Evolutionary conservation across 192 early-diverging fungal species (phyloP).

Genomic region (Rhizophagus clarus): DNA sequence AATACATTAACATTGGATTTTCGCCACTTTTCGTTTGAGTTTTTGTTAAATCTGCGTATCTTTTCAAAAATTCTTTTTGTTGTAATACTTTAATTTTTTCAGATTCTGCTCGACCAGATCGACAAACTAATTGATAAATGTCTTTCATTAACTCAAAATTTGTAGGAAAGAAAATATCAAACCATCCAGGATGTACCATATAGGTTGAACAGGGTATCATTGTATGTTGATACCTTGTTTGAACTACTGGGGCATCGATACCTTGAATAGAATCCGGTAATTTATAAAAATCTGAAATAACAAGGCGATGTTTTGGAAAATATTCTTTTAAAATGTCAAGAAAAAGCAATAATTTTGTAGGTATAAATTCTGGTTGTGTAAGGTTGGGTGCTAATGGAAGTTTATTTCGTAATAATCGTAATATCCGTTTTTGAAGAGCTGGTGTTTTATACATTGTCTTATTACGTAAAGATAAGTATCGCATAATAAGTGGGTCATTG

Average conservation of each 20-base stretch:
- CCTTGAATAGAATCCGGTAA: constrained; percentile 86
- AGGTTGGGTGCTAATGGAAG: constrained; percentile 89
- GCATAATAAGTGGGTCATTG: constrained; percentile 73
- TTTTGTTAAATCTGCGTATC: constrained; percentile 73
- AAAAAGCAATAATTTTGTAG: constrained; percentile 78
- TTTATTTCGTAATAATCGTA: constrained; percentile 55
- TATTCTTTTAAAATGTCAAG: constrained; percentile 73
- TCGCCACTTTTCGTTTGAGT: constrained; percentile 86
- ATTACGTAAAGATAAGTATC: constrained; percentile 66
- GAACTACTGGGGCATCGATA: constrained; percentile 89
- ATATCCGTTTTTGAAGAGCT: constrained; percentile 49
- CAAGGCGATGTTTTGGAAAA: constrained; percentile 86
- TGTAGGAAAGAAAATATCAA: constrained; percentile 99
- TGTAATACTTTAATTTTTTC: constrained; percentile 61
- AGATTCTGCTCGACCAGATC: constrained; percentile 38
- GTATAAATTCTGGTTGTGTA: constrained; percentile 85
- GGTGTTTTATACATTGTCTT: constrained; percentile 67
- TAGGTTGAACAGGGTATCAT: constrained; percentile 97
- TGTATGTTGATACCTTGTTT: constrained; percentile 83
- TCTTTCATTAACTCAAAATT: constrained; percentile 86
- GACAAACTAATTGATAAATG: constrained; percentile 75
- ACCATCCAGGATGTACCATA: constrained; percentile 97
- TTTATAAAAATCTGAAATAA: constrained; percentile 87
- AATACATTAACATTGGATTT: constrained; percentile 94
- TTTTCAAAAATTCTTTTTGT: constrained; percentile 78